Base-by-base conservation (phyloP, 1,139 yeast genomes). In the Zhuliangozyma parablackwelliae region DNA sequence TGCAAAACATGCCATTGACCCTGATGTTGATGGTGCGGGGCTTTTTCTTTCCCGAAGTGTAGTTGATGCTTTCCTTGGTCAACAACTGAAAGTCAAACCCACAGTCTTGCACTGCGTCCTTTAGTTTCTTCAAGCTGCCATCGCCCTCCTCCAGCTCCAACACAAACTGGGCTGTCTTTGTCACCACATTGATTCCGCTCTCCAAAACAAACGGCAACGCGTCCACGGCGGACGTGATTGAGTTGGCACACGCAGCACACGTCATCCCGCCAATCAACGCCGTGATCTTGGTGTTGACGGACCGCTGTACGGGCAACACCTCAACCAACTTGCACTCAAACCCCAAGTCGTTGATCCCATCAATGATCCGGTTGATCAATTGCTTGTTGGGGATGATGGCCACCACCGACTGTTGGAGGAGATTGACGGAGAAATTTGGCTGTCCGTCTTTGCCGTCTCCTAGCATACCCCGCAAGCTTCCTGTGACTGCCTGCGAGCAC, bases 251-350 rank as follows among this genome's bases (percentile, higher is more conserved):
- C 0, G 88, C 78, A 6, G 85, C 79, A 60, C 92, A 84, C 0
- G 89, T 78, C 58, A 84, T 82, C 5, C 92, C 92, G 4, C 82
- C 85, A 35, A 84, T 75, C 0, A 78, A 59, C 2, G 87, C 88
- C 7, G 69, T 63, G 7, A 82, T 72, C 48, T 71, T 74, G 44
- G 68, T 72, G 41, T 67, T 69, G 9, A 63, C 53, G 2, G 75
- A 61, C 31, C 74, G 62, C 29, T 68, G 69, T 4, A 80, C 71
- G 0, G 88, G 89, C 24, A 79, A 52, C 4, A 82, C 64, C 46
- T 82, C 89, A 3, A 78, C 54, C 13, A 83, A 58, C 21, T 68
- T 71, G 37, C 82, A 75, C 10, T 72, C 74, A 48, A 73, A 82
- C 0, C 90, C 89, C 2, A 67, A 51, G 11, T 77, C 82, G 12